Evolutionary conservation across 2,329 filamentous ascomycete species (phyloP), one percentile per base, ranked within the genome.

Genomic region (Trichoderma sp.): DNA sequence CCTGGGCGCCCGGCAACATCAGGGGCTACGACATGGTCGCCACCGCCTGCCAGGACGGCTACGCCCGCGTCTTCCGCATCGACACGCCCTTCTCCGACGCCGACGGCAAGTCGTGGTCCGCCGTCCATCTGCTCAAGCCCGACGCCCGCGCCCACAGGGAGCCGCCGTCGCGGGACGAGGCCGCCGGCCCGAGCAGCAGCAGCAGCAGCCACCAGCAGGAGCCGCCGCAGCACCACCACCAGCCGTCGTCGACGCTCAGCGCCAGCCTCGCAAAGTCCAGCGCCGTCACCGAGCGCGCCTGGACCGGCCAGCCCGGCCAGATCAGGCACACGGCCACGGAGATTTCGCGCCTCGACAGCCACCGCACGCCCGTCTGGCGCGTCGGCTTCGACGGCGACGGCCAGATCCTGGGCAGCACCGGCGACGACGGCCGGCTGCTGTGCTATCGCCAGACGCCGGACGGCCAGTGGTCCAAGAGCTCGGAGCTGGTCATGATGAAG

Each of bases 1-100:
- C 92, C 2, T 99, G 95, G 95, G 93, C 94, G 1, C 91, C 93
- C 57, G 94, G 93, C 13, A 96, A 93, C 71, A 93, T 96, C 73
- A 84, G 94, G 45, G 94, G 94, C 1, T 94, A 92, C 77, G 95
- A 99, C 77, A 86, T 94, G 67, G 86, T 98, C 73, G 95, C 94
- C 3, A 96, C 94, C 6, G 94, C 93, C 2, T 95, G 92, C 76
- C 96, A 96, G 78, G 95, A 99, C 76, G 94, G 95, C 3, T 90
- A 89, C 73, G 89, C 97, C 48, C 87, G 94, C 48, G 90, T 99
- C n/a, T 97, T 96, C 75, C 89, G 94, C 73, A 78, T 97, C 19
- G 87, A 89, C 39, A 91, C 90, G 0, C 84, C 86, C 0, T 80
- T 79, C 69, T 77, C 73, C 70, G 80, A 75, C 70, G 81, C 78